Evolutionary conservation across 73 alveolate species (phyloP), one percentile per base, ranked within the genome.

Genomic region (Paramecium tetraurelia): DNA sequence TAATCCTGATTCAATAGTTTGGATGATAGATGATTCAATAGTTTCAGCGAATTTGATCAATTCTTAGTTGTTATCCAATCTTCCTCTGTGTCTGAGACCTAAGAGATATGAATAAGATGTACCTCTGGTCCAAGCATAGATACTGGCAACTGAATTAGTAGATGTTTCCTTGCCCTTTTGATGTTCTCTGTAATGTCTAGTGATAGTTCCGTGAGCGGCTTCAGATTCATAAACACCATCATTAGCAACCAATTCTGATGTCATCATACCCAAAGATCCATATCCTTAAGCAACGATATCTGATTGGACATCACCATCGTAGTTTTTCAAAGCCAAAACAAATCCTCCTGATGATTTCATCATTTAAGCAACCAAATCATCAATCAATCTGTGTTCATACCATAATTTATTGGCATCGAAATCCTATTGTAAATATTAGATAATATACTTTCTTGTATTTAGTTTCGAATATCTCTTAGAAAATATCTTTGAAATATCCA

Each of bases 121-220:
- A 80, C 90, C 99, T 94, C 98, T 94, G 27, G 97, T 96, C 98
- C 99, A 96, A 31, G 99, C 99, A 84, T 92, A 96, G 41, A 96
- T 96, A 44, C 96, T 86, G 22, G 99, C 99, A 84, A 96, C 96
- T 20, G 99, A 94, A 83, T 96, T 96, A 7, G 99, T 94, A 9
- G 98, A 95, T 20, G 99, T 96, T 87, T 95, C 98, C 59, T 94
- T 75, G 20, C 98, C 98, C 59, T 94, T 75, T 93, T 96, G 94
- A 36, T 94, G 96, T 24, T 59, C 92, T 92, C 99, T 95, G 58
- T 95, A 96, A 93, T 96, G 99, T 89, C 99, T 93, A 5, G 99
- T 96, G 35, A 96, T 96, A 20, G 99, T 96, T 44, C 99, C 99
- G 85, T 96, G 99, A 58, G 99, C 99, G 58, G 99, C 99, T 92